Evolutionary conservation across 768 basidiomycete genomes (phyloP).

Genomic region (Tulasnella sp.): DNA sequence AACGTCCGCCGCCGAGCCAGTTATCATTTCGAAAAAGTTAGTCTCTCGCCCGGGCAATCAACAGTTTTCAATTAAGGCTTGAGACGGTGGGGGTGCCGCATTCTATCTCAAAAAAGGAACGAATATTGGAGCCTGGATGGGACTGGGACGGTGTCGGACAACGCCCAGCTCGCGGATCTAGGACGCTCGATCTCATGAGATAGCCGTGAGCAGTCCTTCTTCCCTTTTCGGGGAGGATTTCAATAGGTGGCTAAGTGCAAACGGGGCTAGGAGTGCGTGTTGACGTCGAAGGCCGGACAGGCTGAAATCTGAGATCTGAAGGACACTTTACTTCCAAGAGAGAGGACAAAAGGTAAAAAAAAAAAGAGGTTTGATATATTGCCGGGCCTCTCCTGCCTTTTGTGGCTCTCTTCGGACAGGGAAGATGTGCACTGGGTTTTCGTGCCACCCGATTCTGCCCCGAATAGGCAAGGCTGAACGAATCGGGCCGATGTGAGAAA

Average conservation of each 20-base stretch:
- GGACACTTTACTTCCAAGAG: background rate
- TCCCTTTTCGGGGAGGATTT: background rate
- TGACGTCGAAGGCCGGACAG: background rate
- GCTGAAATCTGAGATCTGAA: background rate
- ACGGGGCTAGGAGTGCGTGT: background rate
- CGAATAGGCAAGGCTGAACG: background rate
- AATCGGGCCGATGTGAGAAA: background rate
- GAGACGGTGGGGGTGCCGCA: background rate
- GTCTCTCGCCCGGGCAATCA: background rate
- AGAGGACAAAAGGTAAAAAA: slow-evolving; percentile 15
- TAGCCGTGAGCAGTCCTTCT: background rate
- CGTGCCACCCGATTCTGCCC: slow-evolving; percentile 13
- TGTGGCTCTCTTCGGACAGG: background rate
- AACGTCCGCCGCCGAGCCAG: no score
- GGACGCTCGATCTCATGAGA: slow-evolving; percentile 7
- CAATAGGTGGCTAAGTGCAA: background rate
- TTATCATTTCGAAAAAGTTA: background rate
- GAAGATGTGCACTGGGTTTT: background rate
- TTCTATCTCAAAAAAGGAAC: background rate
- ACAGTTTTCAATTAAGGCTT: no score
- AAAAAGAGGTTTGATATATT: background rate
- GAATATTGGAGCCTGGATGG: background rate
- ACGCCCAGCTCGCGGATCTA: background rate
- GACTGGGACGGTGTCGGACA: no score
- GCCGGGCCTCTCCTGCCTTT: background rate